phyloP scores from a whole-genome alignment of 2,329 filamentous ascomycete genomes.

The Curvularia eragrostidis region DNA sequence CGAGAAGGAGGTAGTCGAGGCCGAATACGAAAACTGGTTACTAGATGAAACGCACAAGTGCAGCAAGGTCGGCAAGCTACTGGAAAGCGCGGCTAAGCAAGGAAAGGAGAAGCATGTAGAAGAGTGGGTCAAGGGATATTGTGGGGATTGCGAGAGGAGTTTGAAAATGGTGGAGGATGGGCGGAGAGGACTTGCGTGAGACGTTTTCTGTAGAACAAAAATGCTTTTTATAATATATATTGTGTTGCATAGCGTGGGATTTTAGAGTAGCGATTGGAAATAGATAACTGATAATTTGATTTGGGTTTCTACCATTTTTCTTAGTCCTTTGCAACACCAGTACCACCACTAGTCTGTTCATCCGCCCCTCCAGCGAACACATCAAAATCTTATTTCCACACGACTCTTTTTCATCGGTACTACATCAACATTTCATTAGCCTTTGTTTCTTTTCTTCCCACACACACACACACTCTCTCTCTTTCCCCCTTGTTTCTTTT shows the following conservation, averaged over 20 bases:
- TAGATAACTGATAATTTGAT: too few relatives aligned
- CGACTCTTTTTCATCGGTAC: background rate
- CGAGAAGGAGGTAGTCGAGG: constrained; percentile 82
- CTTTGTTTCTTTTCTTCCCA: too few relatives aligned
- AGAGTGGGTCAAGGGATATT: constrained; percentile 67
- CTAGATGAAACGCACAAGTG: constrained; percentile 79
- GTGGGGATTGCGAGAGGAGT: constrained; percentile 63
- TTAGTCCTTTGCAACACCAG: too few relatives aligned
- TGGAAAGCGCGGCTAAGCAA: constrained; percentile 48
- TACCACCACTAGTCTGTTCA: too few relatives aligned
- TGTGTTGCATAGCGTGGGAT: constrained; percentile 8
- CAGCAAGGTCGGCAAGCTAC: constrained; percentile 63
- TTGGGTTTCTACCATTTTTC: too few relatives aligned
- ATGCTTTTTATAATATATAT: background rate
- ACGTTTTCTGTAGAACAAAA: too few relatives aligned
- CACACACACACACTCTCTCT: too few relatives aligned
- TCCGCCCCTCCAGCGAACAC: too few relatives aligned
- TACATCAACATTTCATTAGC: background rate
- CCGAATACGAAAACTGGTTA: constrained; percentile 95
- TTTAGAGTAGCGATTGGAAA: too few relatives aligned
- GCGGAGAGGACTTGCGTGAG: constrained; percentile 18
- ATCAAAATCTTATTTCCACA: too few relatives aligned
- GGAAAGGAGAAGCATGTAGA: constrained; percentile 55
- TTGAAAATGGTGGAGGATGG: constrained; percentile 19
- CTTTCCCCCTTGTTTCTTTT: background rate